Evolutionary conservation across 2,329 filamentous ascomycete species (phyloP).

Genomic region (Orbilia quercus): DNA sequence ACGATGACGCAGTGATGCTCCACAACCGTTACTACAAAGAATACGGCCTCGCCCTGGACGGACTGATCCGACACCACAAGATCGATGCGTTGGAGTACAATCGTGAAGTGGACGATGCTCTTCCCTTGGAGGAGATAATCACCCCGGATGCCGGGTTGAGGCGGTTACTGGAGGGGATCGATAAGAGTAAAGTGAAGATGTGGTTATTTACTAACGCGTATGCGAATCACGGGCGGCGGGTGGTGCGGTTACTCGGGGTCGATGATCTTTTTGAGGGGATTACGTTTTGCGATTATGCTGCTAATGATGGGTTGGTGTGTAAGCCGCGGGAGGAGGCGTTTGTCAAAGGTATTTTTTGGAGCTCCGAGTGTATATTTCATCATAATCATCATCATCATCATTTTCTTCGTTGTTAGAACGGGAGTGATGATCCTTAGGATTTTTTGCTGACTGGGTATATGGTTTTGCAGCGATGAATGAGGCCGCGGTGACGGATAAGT

Average conservation of each 20-base stretch:
- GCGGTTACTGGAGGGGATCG: constrained; percentile 81
- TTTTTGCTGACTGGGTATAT: no score
- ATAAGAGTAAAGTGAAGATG: constrained; percentile 79
- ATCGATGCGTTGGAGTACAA: constrained; percentile 97
- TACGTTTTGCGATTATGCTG: constrained; percentile 88
- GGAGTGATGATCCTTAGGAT: no score
- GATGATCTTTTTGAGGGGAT: constrained; percentile 86
- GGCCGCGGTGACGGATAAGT: constrained; percentile 74
- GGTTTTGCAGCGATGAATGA: constrained; percentile 76
- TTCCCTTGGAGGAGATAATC: constrained; percentile 86
- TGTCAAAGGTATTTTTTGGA: constrained; percentile 68
- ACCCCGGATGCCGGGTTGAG: constrained; percentile 80
- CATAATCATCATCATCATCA: no score
- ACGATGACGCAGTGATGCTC: constrained; percentile 82
- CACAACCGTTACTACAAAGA: constrained; percentile 93
- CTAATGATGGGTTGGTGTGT: constrained; percentile 77
- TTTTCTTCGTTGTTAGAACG: no score
- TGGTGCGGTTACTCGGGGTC: constrained; percentile 81
- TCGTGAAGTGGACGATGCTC: constrained; percentile 88
- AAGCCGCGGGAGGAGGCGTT: constrained; percentile 89
- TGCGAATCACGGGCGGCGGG: constrained; percentile 83
- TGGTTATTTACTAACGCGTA: constrained; percentile 99
- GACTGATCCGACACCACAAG: constrained; percentile 90
- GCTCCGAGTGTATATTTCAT: no score
- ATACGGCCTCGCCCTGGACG: constrained; percentile 97